Evolutionary conservation across 2,329 filamentous ascomycete species (phyloP).

Genomic region (Calcarisporium arbuscula): DNA sequence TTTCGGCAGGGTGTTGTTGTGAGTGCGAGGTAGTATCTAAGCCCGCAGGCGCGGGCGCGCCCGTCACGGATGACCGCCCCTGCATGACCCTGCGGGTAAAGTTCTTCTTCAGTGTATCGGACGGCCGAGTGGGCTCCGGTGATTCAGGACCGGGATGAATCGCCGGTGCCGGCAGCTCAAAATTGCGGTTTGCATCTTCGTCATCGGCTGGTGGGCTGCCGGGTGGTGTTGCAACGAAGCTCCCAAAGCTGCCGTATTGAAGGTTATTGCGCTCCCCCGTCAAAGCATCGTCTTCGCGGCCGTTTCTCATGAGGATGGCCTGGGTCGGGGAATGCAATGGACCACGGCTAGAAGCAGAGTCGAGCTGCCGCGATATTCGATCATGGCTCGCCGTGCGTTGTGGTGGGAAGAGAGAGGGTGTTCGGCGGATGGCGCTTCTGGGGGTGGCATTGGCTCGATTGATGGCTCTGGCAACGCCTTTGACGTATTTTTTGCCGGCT

Average conservation of each 20-base stretch:
- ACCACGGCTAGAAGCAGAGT: too few species aligned
- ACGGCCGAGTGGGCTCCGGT: slow-evolving; percentile 18
- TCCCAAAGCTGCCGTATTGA: slow-evolving; percentile 52
- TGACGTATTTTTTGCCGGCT: slow-evolving; percentile 89
- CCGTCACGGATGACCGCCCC: slow-evolving; percentile 29
- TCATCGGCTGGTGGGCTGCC: slow-evolving; percentile 13
- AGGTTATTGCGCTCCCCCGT: slow-evolving; percentile 30
- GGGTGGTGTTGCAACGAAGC: slow-evolving; percentile 40
- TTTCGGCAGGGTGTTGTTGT: too few species aligned
- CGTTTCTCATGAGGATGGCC: too few species aligned
- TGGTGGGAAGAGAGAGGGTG: slow-evolving; percentile 23
- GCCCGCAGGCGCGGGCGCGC: slow-evolving; percentile 19
- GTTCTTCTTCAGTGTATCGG: slow-evolving; percentile 11
- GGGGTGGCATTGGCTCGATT: slow-evolving; percentile 53
- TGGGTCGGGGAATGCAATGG: too few species aligned
- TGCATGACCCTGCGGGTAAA: slow-evolving; percentile 20
- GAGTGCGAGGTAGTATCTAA: too few species aligned
- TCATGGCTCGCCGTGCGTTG: slow-evolving; percentile 13
- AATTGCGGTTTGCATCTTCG: slow-evolving; percentile 24
- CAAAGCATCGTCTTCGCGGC: slow-evolving; percentile 37
- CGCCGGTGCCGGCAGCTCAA: slow-evolving; percentile 50
- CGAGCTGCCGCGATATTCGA: background rate
- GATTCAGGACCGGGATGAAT: slow-evolving; percentile 29
- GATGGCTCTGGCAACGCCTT: slow-evolving; percentile 69
- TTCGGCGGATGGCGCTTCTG: slow-evolving; percentile 24